phyloP scores from a whole-genome alignment of 1,139 yeast species.

The Kodamaea arcana region DNA sequence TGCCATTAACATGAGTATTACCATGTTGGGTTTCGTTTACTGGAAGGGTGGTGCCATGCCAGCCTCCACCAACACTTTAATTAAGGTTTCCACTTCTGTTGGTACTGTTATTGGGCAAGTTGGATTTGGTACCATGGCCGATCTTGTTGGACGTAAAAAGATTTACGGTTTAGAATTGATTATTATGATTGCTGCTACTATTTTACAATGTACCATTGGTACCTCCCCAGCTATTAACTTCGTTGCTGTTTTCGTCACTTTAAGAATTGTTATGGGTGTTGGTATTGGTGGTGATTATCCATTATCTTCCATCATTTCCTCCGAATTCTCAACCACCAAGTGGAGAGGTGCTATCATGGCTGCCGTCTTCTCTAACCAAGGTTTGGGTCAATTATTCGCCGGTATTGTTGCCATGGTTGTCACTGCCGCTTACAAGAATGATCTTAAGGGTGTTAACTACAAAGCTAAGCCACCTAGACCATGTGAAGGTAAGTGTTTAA shows the following conservation, averaged over 20 bases:
- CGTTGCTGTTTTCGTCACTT: slow-evolving; percentile 67
- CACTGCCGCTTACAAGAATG: slow-evolving; percentile 68
- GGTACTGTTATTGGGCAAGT: slow-evolving; percentile 94
- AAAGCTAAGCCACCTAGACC: slow-evolving; percentile 34
- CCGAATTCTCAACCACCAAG: slow-evolving; percentile 85
- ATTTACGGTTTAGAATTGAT: slow-evolving; percentile 85
- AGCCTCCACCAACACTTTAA: slow-evolving; percentile 62
- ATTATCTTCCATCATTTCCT: slow-evolving; percentile 85
- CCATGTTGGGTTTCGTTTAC: slow-evolving; percentile 71
- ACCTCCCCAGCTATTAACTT: slow-evolving; percentile 65
- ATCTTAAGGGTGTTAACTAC: slow-evolving; percentile 46
- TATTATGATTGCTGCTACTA: slow-evolving; percentile 76
- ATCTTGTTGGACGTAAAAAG: slow-evolving; percentile 80
- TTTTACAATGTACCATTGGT: slow-evolving; percentile 72
- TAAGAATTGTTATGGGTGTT: slow-evolving; percentile 83
- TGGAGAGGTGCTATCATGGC: slow-evolving; percentile 98
- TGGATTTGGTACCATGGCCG: slow-evolving; percentile 82
- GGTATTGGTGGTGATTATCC: slow-evolving; percentile 99
- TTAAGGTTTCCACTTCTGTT: slow-evolving; percentile 85
- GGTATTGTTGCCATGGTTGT: slow-evolving; percentile 74
- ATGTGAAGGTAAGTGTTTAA: slow-evolving; percentile 62
- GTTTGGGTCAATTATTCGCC: slow-evolving; percentile 85
- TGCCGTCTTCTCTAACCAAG: slow-evolving; percentile 90
- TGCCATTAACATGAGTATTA: slow-evolving; percentile 76
- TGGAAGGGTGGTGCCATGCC: slow-evolving; percentile 66